A percentile compares a stretch with the other conserved stretches of the same genome.
phyloP scores from a whole-genome alignment of 805 yeast genomes.

The Wickerhamiella spandovensis region DNA sequence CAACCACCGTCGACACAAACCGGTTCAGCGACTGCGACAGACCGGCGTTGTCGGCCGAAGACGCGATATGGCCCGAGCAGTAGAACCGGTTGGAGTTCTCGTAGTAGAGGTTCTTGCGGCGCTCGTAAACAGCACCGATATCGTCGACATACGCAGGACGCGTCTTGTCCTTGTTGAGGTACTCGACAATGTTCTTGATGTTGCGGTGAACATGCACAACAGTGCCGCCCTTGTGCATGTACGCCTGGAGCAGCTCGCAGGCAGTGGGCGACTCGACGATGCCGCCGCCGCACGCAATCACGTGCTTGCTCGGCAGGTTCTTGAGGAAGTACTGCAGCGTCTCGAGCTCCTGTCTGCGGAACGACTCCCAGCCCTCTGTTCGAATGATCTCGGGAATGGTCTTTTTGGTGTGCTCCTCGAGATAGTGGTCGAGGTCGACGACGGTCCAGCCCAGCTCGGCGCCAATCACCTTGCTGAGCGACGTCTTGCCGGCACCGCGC shows the following conservation, averaged over 20 bases:
- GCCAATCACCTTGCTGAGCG: conserved; percentile 71
- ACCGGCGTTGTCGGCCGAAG: conserved; percentile 38
- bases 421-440: conserved; percentile 61
- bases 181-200: conserved; percentile 61
- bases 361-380: conserved; percentile 75
- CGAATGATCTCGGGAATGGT: conserved; percentile 35
- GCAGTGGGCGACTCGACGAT: conserved; percentile 68
- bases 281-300: conserved; percentile 95
- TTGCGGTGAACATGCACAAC: conserved; percentile 88
- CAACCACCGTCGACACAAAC: conserved; percentile 51
- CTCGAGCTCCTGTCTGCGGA: conserved; percentile 53
- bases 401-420: no score
- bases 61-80: conserved; percentile 60
- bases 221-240: conserved; percentile 47
- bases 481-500: conserved; percentile 96
- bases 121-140: conserved; percentile 67
- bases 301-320: conserved; percentile 36
- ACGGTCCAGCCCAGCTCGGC: conserved; percentile 43
- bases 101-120: conserved; percentile 67
- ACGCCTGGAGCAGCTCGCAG: conserved; percentile 46
- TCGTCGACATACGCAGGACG: conserved; percentile 83
- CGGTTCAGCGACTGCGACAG: conserved; percentile 46
- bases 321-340: conserved; percentile 39
- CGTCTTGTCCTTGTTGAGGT: conserved; percentile 61
- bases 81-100: conserved; percentile 69